Evolutionary conservation across 2,329 filamentous ascomycete genomes (phyloP).

Genomic region (Diplodia sapinea): DNA sequence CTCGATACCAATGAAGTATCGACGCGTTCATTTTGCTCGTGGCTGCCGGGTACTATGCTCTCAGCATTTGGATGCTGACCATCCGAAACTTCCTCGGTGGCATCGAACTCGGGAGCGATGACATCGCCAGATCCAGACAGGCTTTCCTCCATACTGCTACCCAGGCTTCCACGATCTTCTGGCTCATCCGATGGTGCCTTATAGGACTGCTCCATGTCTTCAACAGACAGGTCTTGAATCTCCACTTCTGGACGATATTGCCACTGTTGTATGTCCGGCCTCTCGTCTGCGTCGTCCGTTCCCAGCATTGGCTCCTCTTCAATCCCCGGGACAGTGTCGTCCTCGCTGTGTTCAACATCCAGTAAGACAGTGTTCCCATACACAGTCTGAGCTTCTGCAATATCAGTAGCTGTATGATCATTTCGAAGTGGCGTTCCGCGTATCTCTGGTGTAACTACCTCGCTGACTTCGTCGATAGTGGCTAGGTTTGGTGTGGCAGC

Average conservation of each 20-base stretch:
- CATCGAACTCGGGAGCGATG: background rate
- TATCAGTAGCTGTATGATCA: too few species aligned
- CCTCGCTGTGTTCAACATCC: background rate
- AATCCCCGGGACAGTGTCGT: too few species aligned
- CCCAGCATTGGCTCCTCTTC: background rate
- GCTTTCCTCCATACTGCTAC: background rate
- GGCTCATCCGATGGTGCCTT: background rate
- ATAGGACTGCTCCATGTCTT: background rate
- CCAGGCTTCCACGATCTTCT: background rate
- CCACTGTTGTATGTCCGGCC: background rate
- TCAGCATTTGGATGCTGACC: background rate
- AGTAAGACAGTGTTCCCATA: background rate
- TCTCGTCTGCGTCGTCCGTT: background rate
- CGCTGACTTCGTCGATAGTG: conserved; percentile 5
- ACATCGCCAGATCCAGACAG: background rate
- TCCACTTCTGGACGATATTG: background rate
- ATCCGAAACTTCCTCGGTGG: background rate
- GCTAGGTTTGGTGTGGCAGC: background rate
- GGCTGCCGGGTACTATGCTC: background rate
- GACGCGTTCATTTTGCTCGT: background rate
- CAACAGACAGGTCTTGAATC: background rate
- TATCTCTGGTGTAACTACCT: background rate
- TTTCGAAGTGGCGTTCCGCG: background rate
- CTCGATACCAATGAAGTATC: background rate
- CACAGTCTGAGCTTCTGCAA: background rate